A percentile compares a stretch with the other conserved stretches of the same genome.
These are phyloP conservation scores for Colletotrichum coccodes DNA, from an alignment of 2,329 filamentous ascomycete genomes.

Conservation along the genomic window DNA sequence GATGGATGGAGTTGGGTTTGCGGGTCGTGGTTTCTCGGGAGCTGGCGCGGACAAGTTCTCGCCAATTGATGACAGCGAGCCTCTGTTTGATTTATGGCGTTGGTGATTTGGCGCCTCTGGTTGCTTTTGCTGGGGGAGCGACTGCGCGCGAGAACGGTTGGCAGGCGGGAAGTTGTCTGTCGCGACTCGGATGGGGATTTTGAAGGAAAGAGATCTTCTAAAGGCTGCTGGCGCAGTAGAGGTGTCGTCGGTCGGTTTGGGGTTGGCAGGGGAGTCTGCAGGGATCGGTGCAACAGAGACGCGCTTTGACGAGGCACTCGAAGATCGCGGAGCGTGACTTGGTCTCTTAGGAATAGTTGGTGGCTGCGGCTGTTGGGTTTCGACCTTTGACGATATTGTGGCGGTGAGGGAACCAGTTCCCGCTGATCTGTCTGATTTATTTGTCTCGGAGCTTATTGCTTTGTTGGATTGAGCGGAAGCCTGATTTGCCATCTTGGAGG, in stretches of 20 bases:
- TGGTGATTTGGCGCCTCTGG: not conserved
- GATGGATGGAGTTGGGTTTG: not conserved
- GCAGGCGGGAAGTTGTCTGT: constrained; percentile 9
- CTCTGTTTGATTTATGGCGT: not conserved
- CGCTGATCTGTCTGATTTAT: not conserved
- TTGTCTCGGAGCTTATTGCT: not conserved
- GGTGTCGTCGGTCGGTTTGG: constrained; percentile 8
- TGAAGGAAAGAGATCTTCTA: constrained; percentile 31
- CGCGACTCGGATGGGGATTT: constrained; percentile 23
- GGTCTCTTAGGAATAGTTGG: constrained; percentile 2
- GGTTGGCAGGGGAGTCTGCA: constrained; percentile 6
- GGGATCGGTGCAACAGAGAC: constrained; percentile 9
- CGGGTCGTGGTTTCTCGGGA: not conserved
- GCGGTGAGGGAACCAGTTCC: constrained; percentile 22
- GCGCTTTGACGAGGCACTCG: constrained; percentile 25
- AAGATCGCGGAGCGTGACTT: constrained; percentile 11
- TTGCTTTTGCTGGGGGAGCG: constrained; percentile 19
- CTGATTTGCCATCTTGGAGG: constrained; percentile 21
- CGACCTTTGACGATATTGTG: constrained; percentile 13
- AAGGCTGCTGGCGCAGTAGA: constrained; percentile 21
- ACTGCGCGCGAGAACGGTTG: constrained; percentile 16
- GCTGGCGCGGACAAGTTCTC: not conserved
- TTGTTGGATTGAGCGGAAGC: not conserved
- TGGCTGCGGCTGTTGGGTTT: constrained; percentile 8
- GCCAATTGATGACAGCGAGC: constrained; percentile 20